Percentiles rank a stretch among this genome's conserved stretches.
Evolutionary conservation across 75 land plant species (phyloP).

Genomic region (Picea sitchensis): DNA sequence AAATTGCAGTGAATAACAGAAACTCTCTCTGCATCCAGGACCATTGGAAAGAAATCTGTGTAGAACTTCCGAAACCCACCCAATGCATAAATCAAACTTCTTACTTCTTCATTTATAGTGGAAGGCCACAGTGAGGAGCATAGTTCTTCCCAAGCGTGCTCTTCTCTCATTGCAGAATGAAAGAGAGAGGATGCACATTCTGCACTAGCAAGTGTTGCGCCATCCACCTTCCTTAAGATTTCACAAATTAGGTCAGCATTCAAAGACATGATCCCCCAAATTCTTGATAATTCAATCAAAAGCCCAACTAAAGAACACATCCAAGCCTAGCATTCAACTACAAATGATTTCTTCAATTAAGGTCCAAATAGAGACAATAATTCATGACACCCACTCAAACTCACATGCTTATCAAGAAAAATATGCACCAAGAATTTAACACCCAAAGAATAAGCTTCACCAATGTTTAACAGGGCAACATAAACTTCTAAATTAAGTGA

Average conservation of each 20-base stretch:
- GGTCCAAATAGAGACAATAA: too few relatives aligned
- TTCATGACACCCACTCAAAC: too few relatives aligned
- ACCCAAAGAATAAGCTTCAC: too few relatives aligned
- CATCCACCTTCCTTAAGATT: conserved; percentile 66
- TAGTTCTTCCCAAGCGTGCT: conserved; percentile 64
- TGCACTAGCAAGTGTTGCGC: conserved; percentile 59
- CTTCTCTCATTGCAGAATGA: conserved; percentile 45
- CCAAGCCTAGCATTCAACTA: too few relatives aligned
- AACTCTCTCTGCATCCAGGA: conserved; percentile 34
- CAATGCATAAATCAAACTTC: conserved; percentile 38
- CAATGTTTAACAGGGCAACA: too few relatives aligned
- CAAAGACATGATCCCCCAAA: conserved; percentile 22
- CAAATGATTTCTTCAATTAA: too few relatives aligned
- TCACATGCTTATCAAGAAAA: too few relatives aligned
- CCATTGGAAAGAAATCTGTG: conserved; percentile 62
- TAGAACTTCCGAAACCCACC: conserved; percentile 74
- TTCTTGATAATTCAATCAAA: not conserved
- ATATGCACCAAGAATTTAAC: too few relatives aligned
- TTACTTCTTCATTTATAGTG: conserved; percentile 52
- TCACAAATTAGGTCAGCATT: conserved; percentile 62
- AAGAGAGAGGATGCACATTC: conserved; percentile 60
- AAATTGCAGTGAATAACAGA: conserved; percentile 16
- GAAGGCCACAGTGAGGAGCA: conserved; percentile 73
- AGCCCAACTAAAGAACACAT: too few relatives aligned
- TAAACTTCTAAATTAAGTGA: too few relatives aligned